A percentile compares a stretch with the other conserved stretches of the same genome.
Evolutionary conservation across 2,329 filamentous ascomycete genomes (phyloP).

Genomic region (Pseudogymnoascus sp.): DNA sequence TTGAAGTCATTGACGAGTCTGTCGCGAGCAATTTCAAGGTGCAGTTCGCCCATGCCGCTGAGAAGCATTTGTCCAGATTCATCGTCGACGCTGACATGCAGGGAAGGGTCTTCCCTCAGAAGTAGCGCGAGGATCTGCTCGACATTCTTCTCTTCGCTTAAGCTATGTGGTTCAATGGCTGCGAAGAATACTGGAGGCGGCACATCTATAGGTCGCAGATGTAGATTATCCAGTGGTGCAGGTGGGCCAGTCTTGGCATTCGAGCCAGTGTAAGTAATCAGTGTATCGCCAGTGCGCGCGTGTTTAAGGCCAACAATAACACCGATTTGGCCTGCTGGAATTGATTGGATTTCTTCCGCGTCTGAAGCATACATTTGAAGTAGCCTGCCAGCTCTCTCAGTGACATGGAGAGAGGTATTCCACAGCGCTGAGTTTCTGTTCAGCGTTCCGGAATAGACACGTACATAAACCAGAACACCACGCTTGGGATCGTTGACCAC

Average conservation of each 20-base stretch:
- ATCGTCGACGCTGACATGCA: constrained; percentile 74
- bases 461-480: constrained; percentile 82
- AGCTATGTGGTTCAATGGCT: constrained; percentile 74
- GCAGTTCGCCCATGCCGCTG: constrained; percentile 92
- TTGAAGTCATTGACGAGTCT: constrained; percentile 84
- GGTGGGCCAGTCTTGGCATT: constrained; percentile 55
- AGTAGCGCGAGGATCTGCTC: constrained; percentile 67
- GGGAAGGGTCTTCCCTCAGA: constrained; percentile 83
- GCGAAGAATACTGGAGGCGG: constrained; percentile 94
- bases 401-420: constrained; percentile 76
- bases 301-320: constrained; percentile 85
- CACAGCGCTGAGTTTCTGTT: constrained; percentile 66
- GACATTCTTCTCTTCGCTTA: constrained; percentile 71
- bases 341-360: constrained; percentile 71
- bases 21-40: constrained; percentile 87
- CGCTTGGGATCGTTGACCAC: constrained; percentile 81
- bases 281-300: constrained; percentile 86
- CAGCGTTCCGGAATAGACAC: constrained; percentile 80
- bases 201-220: constrained; percentile 79
- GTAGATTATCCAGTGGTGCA: constrained; percentile 61
- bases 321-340: constrained; percentile 83
- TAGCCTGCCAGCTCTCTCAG: constrained; percentile 71
- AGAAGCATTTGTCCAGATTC: constrained; percentile 90
- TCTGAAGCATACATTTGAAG: constrained; percentile 86
- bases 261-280: constrained; percentile 62